Conservation (phyloP, 139 green algal genomes). For the Tetradesmus lagerheimii region DNA sequence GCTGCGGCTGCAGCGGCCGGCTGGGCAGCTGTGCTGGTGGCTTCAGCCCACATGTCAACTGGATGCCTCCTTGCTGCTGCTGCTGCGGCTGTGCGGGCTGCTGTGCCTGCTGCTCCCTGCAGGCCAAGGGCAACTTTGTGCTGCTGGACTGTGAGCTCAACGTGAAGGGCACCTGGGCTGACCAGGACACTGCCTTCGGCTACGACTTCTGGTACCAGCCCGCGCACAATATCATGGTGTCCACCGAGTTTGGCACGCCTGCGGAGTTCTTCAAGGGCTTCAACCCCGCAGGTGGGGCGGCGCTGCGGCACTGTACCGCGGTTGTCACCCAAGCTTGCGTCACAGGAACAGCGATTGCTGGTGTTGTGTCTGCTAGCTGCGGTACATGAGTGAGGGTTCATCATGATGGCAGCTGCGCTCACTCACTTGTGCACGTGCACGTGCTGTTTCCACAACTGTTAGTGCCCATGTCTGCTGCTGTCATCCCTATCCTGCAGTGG, state of each 20-base stretch:
- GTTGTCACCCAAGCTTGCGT: too few relatives aligned
- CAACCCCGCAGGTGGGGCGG: conserved; percentile 62
- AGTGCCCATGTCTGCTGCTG: background rate
- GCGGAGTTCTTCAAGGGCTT: conserved; percentile 83
- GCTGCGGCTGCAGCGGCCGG: background rate
- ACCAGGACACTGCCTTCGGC: conserved; percentile 68
- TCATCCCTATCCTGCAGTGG: background rate
- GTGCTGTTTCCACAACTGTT: too few relatives aligned
- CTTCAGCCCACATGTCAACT: too few relatives aligned
- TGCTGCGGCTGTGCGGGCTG: background rate
- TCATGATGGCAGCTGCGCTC: too few relatives aligned
- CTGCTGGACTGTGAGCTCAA: conserved; percentile 85
- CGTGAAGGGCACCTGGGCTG: conserved; percentile 79
- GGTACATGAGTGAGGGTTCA: too few relatives aligned
- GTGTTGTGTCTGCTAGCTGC: too few relatives aligned
- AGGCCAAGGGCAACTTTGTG: conserved; percentile 77
- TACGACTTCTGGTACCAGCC: conserved; percentile 95
- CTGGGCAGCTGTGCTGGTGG: background rate
- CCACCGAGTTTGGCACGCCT: conserved; percentile 78
- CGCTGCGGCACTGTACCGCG: too few relatives aligned
- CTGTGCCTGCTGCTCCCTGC: background rate
- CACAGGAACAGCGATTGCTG: too few relatives aligned
- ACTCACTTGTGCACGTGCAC: too few relatives aligned
- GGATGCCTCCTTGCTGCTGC: background rate
- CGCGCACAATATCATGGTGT: conserved; percentile 85